A percentile compares a stretch with the other conserved stretches of the same genome.
Conservation (phyloP, 2,329 filamentous ascomycete genomes). For the Blumeria hordei region DNA sequence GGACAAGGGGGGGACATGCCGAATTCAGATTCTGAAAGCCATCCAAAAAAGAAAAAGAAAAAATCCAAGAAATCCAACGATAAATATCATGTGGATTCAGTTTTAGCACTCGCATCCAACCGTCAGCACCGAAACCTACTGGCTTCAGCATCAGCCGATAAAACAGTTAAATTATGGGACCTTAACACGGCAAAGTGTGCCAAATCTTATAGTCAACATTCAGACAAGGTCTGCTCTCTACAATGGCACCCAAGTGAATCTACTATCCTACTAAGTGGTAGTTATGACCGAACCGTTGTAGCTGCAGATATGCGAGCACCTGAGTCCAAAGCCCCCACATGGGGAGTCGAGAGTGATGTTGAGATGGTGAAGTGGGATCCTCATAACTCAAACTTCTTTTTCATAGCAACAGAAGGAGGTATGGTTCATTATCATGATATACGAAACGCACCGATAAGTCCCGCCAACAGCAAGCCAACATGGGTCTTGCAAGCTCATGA, state of each 20-base stretch:
- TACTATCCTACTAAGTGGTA: constrained; percentile 73
- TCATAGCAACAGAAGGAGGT: constrained; percentile 78
- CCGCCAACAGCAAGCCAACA: constrained; percentile 54
- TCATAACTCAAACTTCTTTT: constrained; percentile 83
- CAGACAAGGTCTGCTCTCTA: constrained; percentile 90
- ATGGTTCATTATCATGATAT: constrained; percentile 82
- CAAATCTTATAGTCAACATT: constrained; percentile 88
- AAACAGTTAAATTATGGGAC: constrained; percentile 96
- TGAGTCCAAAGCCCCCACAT: constrained; percentile 55
- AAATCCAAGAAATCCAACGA: constrained; percentile 76
- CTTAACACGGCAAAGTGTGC: constrained; percentile 77
- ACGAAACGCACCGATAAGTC: constrained; percentile 48
- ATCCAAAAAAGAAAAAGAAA: constrained; percentile 76
- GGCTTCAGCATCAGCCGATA: constrained; percentile 84
- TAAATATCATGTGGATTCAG: constrained; percentile 79
- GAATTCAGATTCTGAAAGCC: constrained; percentile 25
- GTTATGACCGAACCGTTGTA: constrained; percentile 82
- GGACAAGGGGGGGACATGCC: constrained; percentile 38
- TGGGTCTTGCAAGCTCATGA: constrained; percentile 96
- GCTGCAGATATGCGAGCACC: constrained; percentile 93
- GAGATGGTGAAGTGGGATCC: constrained; percentile 85
- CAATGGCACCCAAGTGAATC: constrained; percentile 80
- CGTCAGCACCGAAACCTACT: constrained; percentile 82
- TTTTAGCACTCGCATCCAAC: constrained; percentile 79
- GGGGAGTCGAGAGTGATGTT: constrained; percentile 89